Evolutionary conservation across 495 filamentous ascomycete species (phyloP).

Genomic region (Podospora tetraspora): DNA sequence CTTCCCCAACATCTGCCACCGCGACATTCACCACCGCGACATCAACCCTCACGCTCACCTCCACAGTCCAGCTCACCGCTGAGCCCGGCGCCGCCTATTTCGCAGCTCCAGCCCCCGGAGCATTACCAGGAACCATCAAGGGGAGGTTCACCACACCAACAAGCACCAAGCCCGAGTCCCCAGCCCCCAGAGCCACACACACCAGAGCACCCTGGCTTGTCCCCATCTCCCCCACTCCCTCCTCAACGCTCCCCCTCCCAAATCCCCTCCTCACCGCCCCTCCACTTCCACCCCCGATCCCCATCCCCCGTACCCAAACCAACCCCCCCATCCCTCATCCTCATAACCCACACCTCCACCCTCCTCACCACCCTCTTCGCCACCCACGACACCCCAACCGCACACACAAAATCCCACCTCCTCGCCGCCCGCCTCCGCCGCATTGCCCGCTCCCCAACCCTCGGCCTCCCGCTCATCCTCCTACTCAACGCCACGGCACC

Average conservation of each 20-base stretch:
- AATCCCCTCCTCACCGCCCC: not conserved
- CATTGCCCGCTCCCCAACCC: conserved; percentile 22
- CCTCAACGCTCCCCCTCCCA: not conserved
- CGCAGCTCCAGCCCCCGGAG: not conserved
- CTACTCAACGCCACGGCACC: conserved; percentile 40
- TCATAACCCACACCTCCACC: conserved; percentile 38
- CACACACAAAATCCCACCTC: conserved; percentile 30
- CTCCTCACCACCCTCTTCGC: conserved; percentile 41
- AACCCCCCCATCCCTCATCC: conserved; percentile 25
- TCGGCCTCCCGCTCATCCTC: conserved; percentile 32
- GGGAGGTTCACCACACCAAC: not conserved
- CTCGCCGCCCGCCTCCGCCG: conserved; percentile 33
- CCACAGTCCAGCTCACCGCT: conserved; percentile 1
- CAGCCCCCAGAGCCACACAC: not conserved
- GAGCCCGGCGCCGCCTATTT: not conserved
- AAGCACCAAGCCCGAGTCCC: not conserved
- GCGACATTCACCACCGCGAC: not conserved
- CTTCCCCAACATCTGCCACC: too few species aligned
- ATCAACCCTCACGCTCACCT: not conserved
- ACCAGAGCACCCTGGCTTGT: not conserved
- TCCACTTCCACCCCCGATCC: not conserved
- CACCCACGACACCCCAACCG: conserved; percentile 29
- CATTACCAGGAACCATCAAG: conserved; percentile 3
- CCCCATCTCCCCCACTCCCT: not conserved
- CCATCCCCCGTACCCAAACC: not conserved